Evolutionary conservation across 1,284 basidiomycete species (phyloP).

Genomic region (Apiotrichum brassicae): DNA sequence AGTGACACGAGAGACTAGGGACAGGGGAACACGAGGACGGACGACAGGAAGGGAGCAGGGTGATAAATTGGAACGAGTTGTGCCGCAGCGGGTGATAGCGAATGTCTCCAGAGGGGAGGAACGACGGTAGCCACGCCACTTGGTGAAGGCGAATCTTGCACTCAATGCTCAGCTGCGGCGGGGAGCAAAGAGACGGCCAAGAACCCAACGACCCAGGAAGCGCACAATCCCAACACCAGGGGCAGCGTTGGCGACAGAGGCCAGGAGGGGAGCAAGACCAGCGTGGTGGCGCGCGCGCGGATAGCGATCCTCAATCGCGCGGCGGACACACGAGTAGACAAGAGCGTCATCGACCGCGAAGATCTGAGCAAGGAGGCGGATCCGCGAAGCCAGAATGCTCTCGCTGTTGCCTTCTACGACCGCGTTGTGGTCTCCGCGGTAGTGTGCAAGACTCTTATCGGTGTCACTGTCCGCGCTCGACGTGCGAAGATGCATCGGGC

Average conservation of each 20-base stretch:
- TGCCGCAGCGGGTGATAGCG: too few relatives aligned
- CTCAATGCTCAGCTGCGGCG: neutral
- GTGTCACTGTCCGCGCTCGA: conserved; percentile 25
- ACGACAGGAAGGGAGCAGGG: too few relatives aligned
- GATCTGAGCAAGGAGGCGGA: conserved; percentile 27
- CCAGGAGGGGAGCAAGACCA: conserved; percentile 28
- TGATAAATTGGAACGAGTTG: too few relatives aligned
- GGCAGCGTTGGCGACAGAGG: conserved; percentile 22
- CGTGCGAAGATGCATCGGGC: conserved; percentile 15
- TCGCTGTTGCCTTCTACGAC: neutral
- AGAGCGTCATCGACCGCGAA: conserved; percentile 43
- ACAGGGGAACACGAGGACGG: too few relatives aligned
- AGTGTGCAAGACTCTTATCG: conserved; percentile 7
- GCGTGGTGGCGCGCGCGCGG: conserved; percentile 34
- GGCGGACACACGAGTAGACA: conserved; percentile 36
- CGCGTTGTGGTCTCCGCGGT: neutral
- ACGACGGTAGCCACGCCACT: too few relatives aligned
- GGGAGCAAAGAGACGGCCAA: conserved; percentile 25
- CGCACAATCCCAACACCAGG: conserved; percentile 27
- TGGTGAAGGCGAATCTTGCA: too few relatives aligned
- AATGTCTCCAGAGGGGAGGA: too few relatives aligned
- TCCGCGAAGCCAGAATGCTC: conserved; percentile 17
- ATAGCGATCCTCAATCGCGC: conserved; percentile 40
- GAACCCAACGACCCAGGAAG: conserved; percentile 29
- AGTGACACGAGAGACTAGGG: too few relatives aligned